Percentiles rank a stretch among this genome's conserved stretches.
These are phyloP conservation scores for Vishniacozyma victoriae DNA, from an alignment of 768 basidiomycete genomes.

Conservation along the genomic window DNA sequence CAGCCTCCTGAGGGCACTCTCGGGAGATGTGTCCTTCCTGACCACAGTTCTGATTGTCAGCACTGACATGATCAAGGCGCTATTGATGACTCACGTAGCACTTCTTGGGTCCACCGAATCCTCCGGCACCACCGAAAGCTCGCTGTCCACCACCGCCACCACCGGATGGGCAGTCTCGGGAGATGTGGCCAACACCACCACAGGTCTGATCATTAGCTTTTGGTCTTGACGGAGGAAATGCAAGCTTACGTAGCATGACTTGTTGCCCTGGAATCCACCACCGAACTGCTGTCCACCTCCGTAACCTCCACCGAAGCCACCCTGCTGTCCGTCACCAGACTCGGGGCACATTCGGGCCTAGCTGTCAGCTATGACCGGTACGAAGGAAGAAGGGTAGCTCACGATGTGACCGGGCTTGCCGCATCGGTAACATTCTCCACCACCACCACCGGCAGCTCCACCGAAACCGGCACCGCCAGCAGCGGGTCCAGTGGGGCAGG, in stretches of 20 bases:
- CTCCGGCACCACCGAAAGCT: constrained; percentile 29
- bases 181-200: constrained; percentile 48
- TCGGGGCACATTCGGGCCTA: constrained; percentile 44
- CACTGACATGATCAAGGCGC: not conserved
- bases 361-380: not conserved
- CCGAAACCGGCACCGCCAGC: constrained; percentile 27
- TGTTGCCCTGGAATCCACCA: constrained; percentile 29
- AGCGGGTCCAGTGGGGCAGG: constrained; percentile 37
- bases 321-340: constrained; percentile 30
- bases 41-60: constrained; percentile 44
- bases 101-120: constrained; percentile 34
- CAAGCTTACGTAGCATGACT: constrained; percentile 47
- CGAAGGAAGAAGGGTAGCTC: constrained; percentile 9
- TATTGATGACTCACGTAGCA: constrained; percentile 42
- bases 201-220: constrained; percentile 36
- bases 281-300: constrained; percentile 14
- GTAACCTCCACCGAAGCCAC: constrained; percentile 26
- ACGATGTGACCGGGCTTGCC: constrained; percentile 47
- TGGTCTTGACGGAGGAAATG: not conserved
- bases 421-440: constrained; percentile 46
- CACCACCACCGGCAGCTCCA: constrained; percentile 23
- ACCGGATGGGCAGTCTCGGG: constrained; percentile 42
- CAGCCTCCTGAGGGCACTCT: constrained; percentile 44
- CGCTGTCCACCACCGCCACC: constrained; percentile 26
- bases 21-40: constrained; percentile 48